phyloP scores from a whole-genome alignment of 1,139 yeast genomes.

The Zygosaccharomyces pseudobailii region DNA sequence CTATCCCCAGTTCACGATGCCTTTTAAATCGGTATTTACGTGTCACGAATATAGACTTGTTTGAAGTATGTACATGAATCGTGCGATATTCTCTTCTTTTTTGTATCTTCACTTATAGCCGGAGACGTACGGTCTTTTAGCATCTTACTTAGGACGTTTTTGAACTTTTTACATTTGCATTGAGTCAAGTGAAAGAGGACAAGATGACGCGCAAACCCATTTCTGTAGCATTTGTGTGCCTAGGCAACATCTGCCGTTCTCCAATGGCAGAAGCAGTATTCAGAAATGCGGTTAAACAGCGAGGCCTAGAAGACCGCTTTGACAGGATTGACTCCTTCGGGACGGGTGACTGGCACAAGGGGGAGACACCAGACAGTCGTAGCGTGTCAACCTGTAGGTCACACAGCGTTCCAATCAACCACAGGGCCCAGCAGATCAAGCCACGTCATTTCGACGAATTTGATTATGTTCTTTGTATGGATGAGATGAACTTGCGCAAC shows the following conservation, averaged over 20 bases:
- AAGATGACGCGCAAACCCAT: conserved; percentile 29
- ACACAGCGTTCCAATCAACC: conserved; percentile 72
- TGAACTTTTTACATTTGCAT: too few relatives aligned
- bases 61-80: conserved; percentile 2
- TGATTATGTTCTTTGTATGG: conserved; percentile 88
- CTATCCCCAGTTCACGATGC: conserved; percentile 79
- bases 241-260: conserved; percentile 93
- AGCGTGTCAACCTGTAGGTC: conserved; percentile 63
- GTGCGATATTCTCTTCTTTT: neutral
- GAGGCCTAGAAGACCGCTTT: conserved; percentile 42
- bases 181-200: neutral
- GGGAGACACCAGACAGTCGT: conserved; percentile 75
- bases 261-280: conserved; percentile 98
- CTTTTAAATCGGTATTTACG: conserved; percentile 39
- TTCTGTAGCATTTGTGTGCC: conserved; percentile 82
- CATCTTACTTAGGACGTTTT: too few relatives aligned
- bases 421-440: conserved; percentile 67
- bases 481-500: conserved; percentile 57
- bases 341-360: conserved; percentile 78
- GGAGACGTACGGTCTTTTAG: neutral
- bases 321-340: conserved; percentile 78
- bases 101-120: neutral
- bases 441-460: conserved; percentile 58
- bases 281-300: conserved; percentile 52
- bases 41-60: conserved; percentile 4